These are phyloP conservation scores for Ilex asprella DNA, from an alignment of 257 asterid genomes.

Conservation along the genomic window DNA sequence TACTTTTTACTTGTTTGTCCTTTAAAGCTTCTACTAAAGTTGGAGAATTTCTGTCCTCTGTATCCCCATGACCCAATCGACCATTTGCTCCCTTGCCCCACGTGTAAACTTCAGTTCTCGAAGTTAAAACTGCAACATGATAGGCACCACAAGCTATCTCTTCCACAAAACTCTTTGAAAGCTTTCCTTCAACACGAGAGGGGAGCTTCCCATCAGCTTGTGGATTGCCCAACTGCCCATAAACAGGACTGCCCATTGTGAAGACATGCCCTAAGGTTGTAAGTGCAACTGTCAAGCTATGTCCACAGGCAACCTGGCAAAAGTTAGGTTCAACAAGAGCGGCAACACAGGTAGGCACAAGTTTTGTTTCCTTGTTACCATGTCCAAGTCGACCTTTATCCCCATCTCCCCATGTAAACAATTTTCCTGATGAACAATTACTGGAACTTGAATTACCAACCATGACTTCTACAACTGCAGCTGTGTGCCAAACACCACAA, in stretches of 20 bases:
- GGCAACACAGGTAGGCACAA: constrained; percentile 91
- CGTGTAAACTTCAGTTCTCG: constrained; percentile 84
- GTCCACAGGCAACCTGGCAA: constrained; percentile 92
- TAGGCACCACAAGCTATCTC: constrained; percentile 93
- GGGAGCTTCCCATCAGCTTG: constrained; percentile 84
- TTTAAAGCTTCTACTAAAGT: constrained; percentile 78
- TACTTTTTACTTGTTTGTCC: constrained; percentile 88
- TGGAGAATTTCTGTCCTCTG: constrained; percentile 67
- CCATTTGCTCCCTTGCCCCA: constrained; percentile 98
- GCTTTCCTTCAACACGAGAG: constrained; percentile 75
- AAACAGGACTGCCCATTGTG: constrained; percentile 88
- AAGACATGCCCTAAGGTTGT: constrained; percentile 87
- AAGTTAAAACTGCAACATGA: constrained; percentile 85
- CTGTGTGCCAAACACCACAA: constrained; percentile 96
- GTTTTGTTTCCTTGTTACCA: constrained; percentile 78
- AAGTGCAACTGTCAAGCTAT: constrained; percentile 85
- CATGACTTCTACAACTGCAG: constrained; percentile 93
- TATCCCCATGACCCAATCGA: constrained; percentile 89
- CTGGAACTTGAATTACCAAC: constrained; percentile 86
- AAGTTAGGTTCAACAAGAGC: constrained; percentile 84
- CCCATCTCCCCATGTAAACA: constrained; percentile 96
- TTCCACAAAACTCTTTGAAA: constrained; percentile 66
- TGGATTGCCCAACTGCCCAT: constrained; percentile 86
- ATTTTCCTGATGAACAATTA: constrained; percentile 80
- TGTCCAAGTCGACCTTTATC: constrained; percentile 88